Evolutionary conservation across 2,329 filamentous ascomycete species (phyloP).

Genomic region (Cladophialophora psammophila): DNA sequence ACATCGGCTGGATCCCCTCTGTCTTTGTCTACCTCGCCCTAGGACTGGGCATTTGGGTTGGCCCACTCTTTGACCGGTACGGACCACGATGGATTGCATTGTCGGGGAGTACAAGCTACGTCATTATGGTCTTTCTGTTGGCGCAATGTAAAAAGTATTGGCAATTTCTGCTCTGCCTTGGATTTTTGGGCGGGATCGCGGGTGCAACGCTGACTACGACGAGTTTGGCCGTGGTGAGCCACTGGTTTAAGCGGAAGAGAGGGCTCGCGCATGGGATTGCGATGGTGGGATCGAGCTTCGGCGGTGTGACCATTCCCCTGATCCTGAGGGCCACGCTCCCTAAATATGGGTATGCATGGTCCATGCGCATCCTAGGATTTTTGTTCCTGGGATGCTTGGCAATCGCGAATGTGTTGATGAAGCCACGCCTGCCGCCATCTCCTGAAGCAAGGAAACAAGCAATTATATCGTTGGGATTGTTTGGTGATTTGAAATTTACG

Average conservation of each 20-base stretch:
- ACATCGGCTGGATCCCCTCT: conserved; percentile 61
- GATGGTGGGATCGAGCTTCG: conserved; percentile 50
- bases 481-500: conserved; percentile 51
- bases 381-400: conserved; percentile 47
- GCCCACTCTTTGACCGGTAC: conserved; percentile 58
- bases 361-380: conserved; percentile 49
- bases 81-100: conserved; percentile 54
- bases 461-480: conserved; percentile 52
- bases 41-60: conserved; percentile 57
- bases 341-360: conserved; percentile 47
- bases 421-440: conserved; percentile 45
- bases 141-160: conserved; percentile 57
- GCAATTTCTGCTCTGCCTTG: conserved; percentile 56
- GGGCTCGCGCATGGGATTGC: conserved; percentile 51
- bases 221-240: conserved; percentile 48
- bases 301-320: conserved; percentile 49
- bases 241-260: conserved; percentile 51
- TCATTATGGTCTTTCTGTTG: conserved; percentile 55
- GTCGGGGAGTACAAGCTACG: conserved; percentile 48
- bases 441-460: conserved; percentile 39
- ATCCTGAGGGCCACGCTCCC: conserved; percentile 45
- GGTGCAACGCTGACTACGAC: conserved; percentile 49
- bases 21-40: conserved; percentile 56
- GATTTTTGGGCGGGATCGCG: conserved; percentile 47
- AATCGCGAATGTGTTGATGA: conserved; percentile 45